A percentile compares a stretch with the other conserved stretches of the same genome.
These are phyloP conservation scores for Calonectria montana DNA, from an alignment of 2,329 filamentous ascomycete genomes.

Conservation along the genomic window DNA sequence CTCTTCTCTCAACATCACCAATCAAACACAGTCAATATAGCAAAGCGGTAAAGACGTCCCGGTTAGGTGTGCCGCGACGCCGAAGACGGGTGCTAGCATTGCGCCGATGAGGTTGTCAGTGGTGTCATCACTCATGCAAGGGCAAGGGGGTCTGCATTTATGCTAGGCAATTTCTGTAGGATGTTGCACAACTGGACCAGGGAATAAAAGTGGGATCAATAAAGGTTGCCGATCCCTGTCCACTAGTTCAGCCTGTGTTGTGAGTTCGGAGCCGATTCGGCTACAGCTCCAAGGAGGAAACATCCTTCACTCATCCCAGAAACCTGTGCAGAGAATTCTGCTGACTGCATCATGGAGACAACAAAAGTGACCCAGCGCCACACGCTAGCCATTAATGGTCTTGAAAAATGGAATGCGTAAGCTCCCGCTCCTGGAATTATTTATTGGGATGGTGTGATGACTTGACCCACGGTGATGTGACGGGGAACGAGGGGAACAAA, in stretches of 20 bases:
- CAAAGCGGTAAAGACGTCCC: neutral
- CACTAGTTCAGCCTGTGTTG: neutral
- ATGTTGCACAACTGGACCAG: neutral
- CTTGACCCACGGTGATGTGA: slow-evolving; percentile 4
- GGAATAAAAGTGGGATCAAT: slow-evolving; percentile 4
- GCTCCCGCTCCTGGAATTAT: neutral
- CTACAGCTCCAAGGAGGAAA: neutral
- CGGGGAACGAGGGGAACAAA: neutral
- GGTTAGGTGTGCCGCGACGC: neutral
- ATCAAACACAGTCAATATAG: too few species aligned
- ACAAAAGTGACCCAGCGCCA: neutral
- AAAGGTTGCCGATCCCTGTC: neutral
- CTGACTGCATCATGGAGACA: neutral
- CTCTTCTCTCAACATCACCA: neutral
- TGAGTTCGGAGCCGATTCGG: neutral
- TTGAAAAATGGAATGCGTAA: neutral
- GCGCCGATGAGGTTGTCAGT: neutral
- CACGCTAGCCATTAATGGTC: neutral
- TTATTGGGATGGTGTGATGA: neutral
- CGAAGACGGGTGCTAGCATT: neutral
- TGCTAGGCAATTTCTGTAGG: neutral
- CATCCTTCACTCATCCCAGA: neutral
- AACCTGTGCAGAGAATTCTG: neutral
- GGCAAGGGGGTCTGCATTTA: slow-evolving; percentile 5
- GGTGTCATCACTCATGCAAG: slow-evolving; percentile 3